phyloP scores from a whole-genome alignment of 805 yeast species.

The Cyberlindnera americana region DNA sequence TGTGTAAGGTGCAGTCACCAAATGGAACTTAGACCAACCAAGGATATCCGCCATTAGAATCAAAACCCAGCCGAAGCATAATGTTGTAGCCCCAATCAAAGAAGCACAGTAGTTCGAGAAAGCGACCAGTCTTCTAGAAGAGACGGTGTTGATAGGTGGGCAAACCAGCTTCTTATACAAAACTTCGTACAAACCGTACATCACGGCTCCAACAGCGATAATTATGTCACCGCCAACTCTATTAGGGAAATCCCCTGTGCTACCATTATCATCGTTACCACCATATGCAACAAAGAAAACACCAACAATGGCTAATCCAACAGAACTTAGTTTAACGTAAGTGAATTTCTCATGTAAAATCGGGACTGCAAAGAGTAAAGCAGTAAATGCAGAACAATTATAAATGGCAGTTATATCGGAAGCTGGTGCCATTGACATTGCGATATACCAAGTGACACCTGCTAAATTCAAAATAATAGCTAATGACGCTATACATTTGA shows the following conservation, averaged over 20 bases:
- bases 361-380: conserved; percentile 79
- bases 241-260: conserved; percentile 43
- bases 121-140: conserved; percentile 67
- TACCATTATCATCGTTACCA: conserved; percentile 30
- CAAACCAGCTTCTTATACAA: conserved; percentile 72
- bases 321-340: conserved; percentile 62
- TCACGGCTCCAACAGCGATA: conserved; percentile 68
- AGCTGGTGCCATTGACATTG: conserved; percentile 77
- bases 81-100: conserved; percentile 57
- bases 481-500: conserved; percentile 40
- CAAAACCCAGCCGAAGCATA: conserved; percentile 44
- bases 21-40: conserved; percentile 55
- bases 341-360: conserved; percentile 63
- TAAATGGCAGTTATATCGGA: conserved; percentile 87
- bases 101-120: conserved; percentile 79
- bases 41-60: conserved; percentile 47
- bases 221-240: conserved; percentile 66
- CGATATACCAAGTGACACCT: conserved; percentile 82
- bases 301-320: conserved; percentile 66
- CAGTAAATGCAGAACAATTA: conserved; percentile 87
- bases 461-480: conserved; percentile 65
- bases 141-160: conserved; percentile 61
- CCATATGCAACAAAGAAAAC: conserved; percentile 77
- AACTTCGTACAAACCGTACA: conserved; percentile 83
- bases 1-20: conserved; percentile 40